phyloP scores from a whole-genome alignment of 257 asterid genomes.

The Scutellaria baicalensis region DNA sequence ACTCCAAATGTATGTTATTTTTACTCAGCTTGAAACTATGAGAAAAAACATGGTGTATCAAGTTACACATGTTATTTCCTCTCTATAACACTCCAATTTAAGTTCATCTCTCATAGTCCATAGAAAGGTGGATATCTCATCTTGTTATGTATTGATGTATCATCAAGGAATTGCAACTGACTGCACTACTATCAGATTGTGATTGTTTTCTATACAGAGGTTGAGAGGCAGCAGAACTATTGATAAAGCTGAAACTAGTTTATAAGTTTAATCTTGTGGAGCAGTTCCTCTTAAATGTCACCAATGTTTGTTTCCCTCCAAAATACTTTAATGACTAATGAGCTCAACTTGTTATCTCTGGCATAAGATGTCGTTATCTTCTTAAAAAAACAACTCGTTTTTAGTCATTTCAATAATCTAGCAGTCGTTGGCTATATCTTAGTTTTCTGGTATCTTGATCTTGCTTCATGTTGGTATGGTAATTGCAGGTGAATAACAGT shows the following conservation, averaged over 20 bases:
- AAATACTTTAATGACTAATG: background rate
- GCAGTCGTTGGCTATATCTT: background rate
- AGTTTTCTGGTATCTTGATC: background rate
- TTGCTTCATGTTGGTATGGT: background rate
- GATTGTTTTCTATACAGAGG: background rate
- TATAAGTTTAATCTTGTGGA: background rate
- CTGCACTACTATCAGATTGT: background rate
- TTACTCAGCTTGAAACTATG: background rate
- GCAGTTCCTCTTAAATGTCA: background rate
- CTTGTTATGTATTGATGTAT: background rate
- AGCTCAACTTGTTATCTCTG: background rate
- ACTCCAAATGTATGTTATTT: slow-evolving; percentile 69
- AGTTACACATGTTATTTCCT: background rate
- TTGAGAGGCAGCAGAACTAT: background rate
- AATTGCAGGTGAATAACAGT: slow-evolving; percentile 45
- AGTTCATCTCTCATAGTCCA: background rate
- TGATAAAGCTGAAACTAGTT: background rate
- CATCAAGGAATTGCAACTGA: background rate
- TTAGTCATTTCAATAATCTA: background rate
- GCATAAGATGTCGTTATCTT: background rate
- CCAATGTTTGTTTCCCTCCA: background rate
- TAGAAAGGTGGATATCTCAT: background rate
- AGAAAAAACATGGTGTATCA: background rate
- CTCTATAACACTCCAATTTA: background rate
- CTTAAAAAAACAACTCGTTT: background rate